Conservation (phyloP, 805 yeast genomes). For the Aciculoconidium aculeatum region DNA sequence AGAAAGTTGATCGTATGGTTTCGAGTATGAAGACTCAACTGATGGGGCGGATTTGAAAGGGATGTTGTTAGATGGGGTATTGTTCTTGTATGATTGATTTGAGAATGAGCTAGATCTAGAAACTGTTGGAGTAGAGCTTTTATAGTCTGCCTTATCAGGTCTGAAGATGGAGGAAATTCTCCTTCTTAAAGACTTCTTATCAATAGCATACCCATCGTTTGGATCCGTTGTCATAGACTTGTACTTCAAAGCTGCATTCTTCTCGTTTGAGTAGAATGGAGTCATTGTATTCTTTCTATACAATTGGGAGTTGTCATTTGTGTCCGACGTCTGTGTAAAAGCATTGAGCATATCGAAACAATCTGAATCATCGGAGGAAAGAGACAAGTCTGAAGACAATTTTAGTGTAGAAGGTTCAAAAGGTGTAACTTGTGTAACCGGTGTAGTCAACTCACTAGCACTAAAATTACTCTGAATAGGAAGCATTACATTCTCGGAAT, state of each 20-base stretch:
- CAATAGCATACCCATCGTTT: no score
- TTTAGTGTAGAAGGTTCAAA: no score
- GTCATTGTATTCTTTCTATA: background rate
- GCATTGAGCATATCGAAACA: conserved; percentile 22
- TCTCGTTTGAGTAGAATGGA: conserved; percentile 10
- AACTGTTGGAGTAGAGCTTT: background rate
- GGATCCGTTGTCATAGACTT: conserved; percentile 8
- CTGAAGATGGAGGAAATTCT: conserved; percentile 10
- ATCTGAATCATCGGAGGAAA: conserved; percentile 13
- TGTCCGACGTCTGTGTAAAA: conserved; percentile 8
- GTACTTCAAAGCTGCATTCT: conserved; percentile 10
- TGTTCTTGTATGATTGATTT: no score
- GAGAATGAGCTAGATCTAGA: background rate
- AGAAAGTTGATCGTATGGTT: no score
- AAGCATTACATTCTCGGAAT: conserved; percentile 31
- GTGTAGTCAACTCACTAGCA: no score
- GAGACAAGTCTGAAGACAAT: no score
- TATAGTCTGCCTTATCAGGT: background rate
- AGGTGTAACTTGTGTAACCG: no score
- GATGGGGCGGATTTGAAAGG: no score
- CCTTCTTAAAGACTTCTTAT: conserved; percentile 14
- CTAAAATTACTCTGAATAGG: no score
- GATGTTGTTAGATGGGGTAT: no score
- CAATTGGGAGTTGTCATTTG: no score
- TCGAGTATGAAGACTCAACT: no score